Evolutionary conservation across 1,139 yeast species (phyloP), one percentile per base, ranked within the genome.

Genomic region (Candida sojae): DNA sequence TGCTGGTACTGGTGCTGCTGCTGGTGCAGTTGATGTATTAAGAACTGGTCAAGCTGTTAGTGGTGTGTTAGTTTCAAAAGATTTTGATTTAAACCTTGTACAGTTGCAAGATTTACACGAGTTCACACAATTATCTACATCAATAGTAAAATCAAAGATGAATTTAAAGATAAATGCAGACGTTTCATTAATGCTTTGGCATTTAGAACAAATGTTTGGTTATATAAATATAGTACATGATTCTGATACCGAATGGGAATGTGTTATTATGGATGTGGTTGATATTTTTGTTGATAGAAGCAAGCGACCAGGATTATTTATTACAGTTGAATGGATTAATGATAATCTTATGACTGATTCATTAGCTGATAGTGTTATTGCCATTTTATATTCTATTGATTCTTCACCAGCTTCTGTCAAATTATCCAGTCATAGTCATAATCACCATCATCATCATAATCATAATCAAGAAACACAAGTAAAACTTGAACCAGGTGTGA

Each of bases 381-480:
- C 97, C 0, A 90, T 93, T 40, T 70, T 93, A 34, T 79, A 93
- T 64, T 88, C 96, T 39, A 95, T 93, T 39, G 99, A 93, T 62
- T 86, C 97, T 0, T 86, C 97, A 0, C 97, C 97, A 3, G 96
- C 97, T 0, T 89, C 97, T 5, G 97, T 93, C 28, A 93, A 91
- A 61, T 66, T 90, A 53, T 84, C 96, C 10, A 83, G 96, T 3
- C 76, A 77, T 48, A 59, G 74, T 1, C 85, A 86, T 57, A 58
- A 67, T 6, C 88, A 83, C 58, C 61, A 59, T 10, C 79, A 75
- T 54, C 31, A 33, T 4, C 54, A 55, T 21, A 61, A 59, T 10
- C 79, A 75, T 54, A 31, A 33, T 4, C 54, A 55, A 25, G 45
- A 41, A 32, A n/a, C 31, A 5, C 30, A 33, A 26, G 43, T 36